Conservation (phyloP, 805 yeast genomes). For the Yarrowia yakushimensis region DNA sequence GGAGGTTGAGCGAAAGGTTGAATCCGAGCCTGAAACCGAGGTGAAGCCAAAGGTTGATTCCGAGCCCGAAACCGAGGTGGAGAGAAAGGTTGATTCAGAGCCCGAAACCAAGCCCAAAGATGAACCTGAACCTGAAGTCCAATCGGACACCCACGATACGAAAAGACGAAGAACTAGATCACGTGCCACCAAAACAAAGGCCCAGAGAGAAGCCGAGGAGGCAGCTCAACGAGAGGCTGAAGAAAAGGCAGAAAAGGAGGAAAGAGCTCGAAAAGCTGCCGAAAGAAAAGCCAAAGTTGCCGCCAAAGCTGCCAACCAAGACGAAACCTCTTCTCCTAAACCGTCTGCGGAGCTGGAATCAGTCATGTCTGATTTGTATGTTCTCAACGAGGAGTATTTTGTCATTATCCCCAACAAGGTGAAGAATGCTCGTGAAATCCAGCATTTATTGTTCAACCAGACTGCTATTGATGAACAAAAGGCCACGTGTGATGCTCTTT, state of each 20-base stretch:
- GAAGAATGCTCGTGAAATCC: slow-evolving; percentile 5
- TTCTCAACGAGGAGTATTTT: slow-evolving; percentile 44
- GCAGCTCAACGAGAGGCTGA: neutral
- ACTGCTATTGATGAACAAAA: slow-evolving; percentile 5
- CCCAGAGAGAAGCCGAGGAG: neutral
- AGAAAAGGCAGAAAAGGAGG: neutral
- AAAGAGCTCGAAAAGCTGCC: neutral
- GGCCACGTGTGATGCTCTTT: slow-evolving; percentile 16
- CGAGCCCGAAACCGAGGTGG: neutral
- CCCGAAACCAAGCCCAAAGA: neutral
- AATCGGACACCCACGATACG: neutral
- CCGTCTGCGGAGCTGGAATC: neutral
- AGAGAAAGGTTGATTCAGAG: no score
- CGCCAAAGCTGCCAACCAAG: neutral
- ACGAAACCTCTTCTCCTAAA: neutral
- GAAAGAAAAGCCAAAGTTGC: neutral
- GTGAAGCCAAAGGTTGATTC: neutral
- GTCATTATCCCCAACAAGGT: slow-evolving; percentile 39
- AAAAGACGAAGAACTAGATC: neutral
- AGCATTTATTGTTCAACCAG: slow-evolving; percentile 2
- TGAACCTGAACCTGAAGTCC: neutral
- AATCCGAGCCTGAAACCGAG: neutral
- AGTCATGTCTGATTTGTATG: neutral
- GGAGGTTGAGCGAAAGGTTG: neutral
- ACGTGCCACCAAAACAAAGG: neutral